Base-by-base conservation (phyloP, 2,329 filamentous ascomycete genomes). In the Sphaerulina musiva region DNA sequence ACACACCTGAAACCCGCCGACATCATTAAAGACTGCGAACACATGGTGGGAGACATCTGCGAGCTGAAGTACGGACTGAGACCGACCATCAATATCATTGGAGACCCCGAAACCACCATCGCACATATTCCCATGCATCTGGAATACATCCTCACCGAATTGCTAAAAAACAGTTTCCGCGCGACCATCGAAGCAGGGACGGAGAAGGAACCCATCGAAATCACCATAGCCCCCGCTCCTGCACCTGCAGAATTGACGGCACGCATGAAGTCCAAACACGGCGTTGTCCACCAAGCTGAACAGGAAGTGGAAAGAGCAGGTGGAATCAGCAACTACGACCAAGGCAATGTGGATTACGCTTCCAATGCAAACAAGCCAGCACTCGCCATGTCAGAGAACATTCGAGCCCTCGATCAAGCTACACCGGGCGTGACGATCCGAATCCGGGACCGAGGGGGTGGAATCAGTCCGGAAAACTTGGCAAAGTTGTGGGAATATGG, bases 401-500 rank as follows among this genome's bases (percentile, higher is more conserved):
- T 78, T 51, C 65, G 72, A 4, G 73, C 74, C 1, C 68, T 78
- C 10, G 72, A 73, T 23, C 69, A 73, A 44, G 69, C 85, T 3
- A 80, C 79, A 0, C 89, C 91, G 0, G 91, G 90, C 38, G 89
- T 98, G 10, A 97, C 93, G 0, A 95, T 98, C 63, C 84, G 93
- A 23, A 96, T 98, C 62, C 85, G 93, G 7, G 93, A 98, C 69
- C 84, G 90, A n/a, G 93, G 93, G 47, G 92, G 92, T 41, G 93
- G 93, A 36, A 97, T 98, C 53, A 81, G 84, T 0, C 88, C 91
- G 0, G 87, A 91, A 12, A 85, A 93, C 29, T 74, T 93, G 34
- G 84, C 85, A 4, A 85, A 92, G 62, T 91, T 98, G 55, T 98
- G 93, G 91, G 91, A 90, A 6, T 98, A 97, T 70, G 93, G 88